Percentiles rank a stretch among this genome's conserved stretches.
Conservation (phyloP, 2,329 filamentous ascomycete species). For the Grosmannia penicillata region DNA sequence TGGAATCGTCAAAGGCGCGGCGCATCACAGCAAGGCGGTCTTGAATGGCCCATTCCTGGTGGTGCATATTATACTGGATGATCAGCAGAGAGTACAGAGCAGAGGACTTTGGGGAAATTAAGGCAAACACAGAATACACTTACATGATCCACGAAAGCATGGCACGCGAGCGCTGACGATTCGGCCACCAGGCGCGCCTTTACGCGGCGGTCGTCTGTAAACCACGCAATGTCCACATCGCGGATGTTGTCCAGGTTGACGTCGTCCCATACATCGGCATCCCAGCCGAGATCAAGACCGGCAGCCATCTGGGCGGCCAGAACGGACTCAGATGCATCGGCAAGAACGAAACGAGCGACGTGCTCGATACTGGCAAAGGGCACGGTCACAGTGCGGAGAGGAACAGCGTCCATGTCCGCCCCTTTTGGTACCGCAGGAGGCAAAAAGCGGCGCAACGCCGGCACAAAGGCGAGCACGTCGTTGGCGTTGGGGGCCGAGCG, state of each 20-base stretch:
- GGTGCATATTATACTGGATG: slow-evolving; percentile 58
- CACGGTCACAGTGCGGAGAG: slow-evolving; percentile 55
- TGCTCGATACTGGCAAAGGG: slow-evolving; percentile 70
- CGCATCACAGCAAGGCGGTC: slow-evolving; percentile 83
- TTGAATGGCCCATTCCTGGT: slow-evolving; percentile 92
- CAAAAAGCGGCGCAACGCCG: slow-evolving; percentile 53
- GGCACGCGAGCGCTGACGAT: slow-evolving; percentile 54
- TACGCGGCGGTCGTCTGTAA: slow-evolving; percentile 56
- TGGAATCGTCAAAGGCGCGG: slow-evolving; percentile 86
- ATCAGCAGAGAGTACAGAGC: not conserved
- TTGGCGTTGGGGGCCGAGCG: slow-evolving; percentile 58
- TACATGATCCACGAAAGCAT: slow-evolving; percentile 75
- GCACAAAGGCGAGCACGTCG: slow-evolving; percentile 76
- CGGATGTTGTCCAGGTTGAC: slow-evolving; percentile 69
- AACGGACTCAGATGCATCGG: not conserved
- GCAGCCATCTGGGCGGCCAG: slow-evolving; percentile 42
- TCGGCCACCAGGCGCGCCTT: slow-evolving; percentile 46
- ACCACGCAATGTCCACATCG: slow-evolving; percentile 66
- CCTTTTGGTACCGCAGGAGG: slow-evolving; percentile 46
- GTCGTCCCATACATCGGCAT: slow-evolving; percentile 64
- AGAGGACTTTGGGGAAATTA: not conserved
- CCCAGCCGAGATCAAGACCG: slow-evolving; percentile 60
- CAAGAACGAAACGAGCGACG: slow-evolving; percentile 50
- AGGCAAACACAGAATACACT: slow-evolving; percentile 21
- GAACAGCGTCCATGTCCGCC: too few relatives aligned